Evolutionary conservation across 1,284 basidiomycete species (phyloP), one percentile per base, ranked within the genome.

Genomic region (Phylloboletellus chloephorus): DNA sequence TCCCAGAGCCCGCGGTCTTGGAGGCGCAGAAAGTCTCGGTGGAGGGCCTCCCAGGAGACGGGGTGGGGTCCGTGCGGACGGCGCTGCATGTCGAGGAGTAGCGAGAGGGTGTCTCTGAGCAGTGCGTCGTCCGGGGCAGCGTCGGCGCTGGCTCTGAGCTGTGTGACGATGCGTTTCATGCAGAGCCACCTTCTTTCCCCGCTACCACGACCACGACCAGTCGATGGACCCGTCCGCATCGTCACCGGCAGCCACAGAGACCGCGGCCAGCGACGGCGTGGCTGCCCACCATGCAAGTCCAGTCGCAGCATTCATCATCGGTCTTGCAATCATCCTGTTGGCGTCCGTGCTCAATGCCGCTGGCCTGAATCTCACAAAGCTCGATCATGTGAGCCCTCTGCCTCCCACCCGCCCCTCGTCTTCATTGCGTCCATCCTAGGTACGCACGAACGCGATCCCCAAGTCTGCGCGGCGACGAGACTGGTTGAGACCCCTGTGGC

Each of bases 341-440:
- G 84, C 89, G 0, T 87, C 83, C 7, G 74, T 91, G 10, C 71
- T 89, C 51, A 92, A 91, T 54, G 89, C 88, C 29, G 85, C 83
- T 1, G 88, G 89, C 16, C 69, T 91, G 33, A 91, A 90, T 58
- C 66, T 91, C 46, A 87, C 84, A 31, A 91, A 91, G 61, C 65
- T 89, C 24, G 88, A 91, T 63, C 85, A 88, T 74, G 84, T 84
- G 49, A 48, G 74, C 56, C n/a, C 39, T 33, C 26, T 1, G 23
- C 25, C 17, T 19, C 13, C 9, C 22, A 28, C 23, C 12, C 5
- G 40, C 21, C 13, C 4, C 21, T 43, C 7, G 25, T 13, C 13
- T 43, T 36, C 22, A 39, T 53, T 41, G 37, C 30, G 4, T 46
- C 31, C 19, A 20, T 20, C 15, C 5, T 41, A 85, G 81, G 79